Percentiles rank a stretch among this genome's conserved stretches.
phyloP scores from a whole-genome alignment of 192 early-diverging fungal genomes.

The Polychytrium aggregatum region DNA sequence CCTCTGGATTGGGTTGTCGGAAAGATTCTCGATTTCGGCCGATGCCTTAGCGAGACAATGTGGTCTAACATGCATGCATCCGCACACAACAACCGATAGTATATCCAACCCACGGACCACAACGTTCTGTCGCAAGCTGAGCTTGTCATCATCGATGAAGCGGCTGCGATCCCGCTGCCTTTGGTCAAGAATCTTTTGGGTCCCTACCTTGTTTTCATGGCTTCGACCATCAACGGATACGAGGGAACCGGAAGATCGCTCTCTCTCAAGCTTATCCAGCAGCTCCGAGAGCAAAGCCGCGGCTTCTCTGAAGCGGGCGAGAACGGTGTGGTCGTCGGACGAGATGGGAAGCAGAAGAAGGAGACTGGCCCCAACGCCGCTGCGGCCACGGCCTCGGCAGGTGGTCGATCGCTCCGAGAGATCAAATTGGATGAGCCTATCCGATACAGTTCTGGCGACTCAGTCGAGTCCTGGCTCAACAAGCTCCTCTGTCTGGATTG shows the following conservation, averaged over 20 bases:
- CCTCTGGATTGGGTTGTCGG: too few species aligned
- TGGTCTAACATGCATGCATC: too few species aligned
- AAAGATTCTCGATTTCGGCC: too few species aligned
- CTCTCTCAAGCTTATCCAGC: constrained; percentile 89
- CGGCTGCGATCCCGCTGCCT: constrained; percentile 94
- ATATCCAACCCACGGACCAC: constrained; percentile 92
- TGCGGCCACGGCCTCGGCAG: constrained; percentile 17
- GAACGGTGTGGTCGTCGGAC: constrained; percentile 32
- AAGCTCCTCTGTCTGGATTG: constrained; percentile 86
- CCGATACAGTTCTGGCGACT: constrained; percentile 76
- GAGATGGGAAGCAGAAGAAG: constrained; percentile 46
- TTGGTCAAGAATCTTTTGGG: constrained; percentile 84
- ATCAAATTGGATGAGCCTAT: constrained; percentile 92
- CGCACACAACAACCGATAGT: too few species aligned
- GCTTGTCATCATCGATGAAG: constrained; percentile 96
- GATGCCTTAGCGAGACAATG: too few species aligned
- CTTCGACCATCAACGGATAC: constrained; percentile 98
- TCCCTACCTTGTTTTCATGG: constrained; percentile 95
- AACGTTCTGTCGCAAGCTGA: constrained; percentile 91
- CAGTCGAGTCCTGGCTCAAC: constrained; percentile 92
- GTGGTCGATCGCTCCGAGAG: constrained; percentile 68
- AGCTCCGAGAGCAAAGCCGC: constrained; percentile 85
- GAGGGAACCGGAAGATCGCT: constrained; percentile 97
- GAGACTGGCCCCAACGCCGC: constrained; percentile 17
- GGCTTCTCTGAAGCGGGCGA: constrained; percentile 45